These are phyloP conservation scores for Balansia obtecta DNA, from an alignment of 2,329 filamentous ascomycete genomes.

Conservation along the genomic window DNA sequence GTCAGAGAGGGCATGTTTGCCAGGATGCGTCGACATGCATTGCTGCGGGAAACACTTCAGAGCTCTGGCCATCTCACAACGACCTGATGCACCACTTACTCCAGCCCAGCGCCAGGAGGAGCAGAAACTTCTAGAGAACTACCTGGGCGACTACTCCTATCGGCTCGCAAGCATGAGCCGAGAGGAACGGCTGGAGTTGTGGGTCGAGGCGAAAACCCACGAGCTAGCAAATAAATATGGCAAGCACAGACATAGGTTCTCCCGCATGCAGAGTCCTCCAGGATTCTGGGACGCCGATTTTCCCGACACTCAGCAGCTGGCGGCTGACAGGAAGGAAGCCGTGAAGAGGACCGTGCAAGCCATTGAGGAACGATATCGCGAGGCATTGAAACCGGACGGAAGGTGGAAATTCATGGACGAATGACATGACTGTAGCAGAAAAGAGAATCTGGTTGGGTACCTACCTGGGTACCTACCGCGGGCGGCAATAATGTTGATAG, in stretches of 20 bases:
- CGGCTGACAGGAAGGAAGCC: slow-evolving; percentile 52
- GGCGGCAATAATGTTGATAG: too few species aligned
- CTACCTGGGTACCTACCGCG: too few species aligned
- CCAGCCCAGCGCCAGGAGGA: slow-evolving; percentile 27
- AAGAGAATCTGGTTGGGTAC: not conserved
- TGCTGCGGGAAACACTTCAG: slow-evolving; percentile 68
- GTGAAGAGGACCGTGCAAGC: slow-evolving; percentile 48
- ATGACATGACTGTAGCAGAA: slow-evolving; percentile 27
- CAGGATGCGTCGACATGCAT: slow-evolving; percentile 59
- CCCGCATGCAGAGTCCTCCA: slow-evolving; percentile 60
- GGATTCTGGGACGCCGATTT: slow-evolving; percentile 90
- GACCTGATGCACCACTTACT: slow-evolving; percentile 25
- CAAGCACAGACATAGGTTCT: slow-evolving; percentile 64
- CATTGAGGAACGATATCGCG: slow-evolving; percentile 62
- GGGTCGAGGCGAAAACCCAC: slow-evolving; percentile 65
- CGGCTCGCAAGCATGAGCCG: slow-evolving; percentile 44
- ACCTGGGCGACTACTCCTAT: slow-evolving; percentile 46
- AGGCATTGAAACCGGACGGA: slow-evolving; percentile 68
- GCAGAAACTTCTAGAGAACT: slow-evolving; percentile 39
- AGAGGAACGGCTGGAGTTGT: slow-evolving; percentile 50
- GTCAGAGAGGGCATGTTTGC: slow-evolving; percentile 55
- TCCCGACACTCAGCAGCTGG: slow-evolving; percentile 71
- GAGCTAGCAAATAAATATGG: slow-evolving; percentile 64
- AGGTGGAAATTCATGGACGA: slow-evolving; percentile 78
- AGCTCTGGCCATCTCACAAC: slow-evolving; percentile 46